phyloP scores from a whole-genome alignment of 371 early-diverging fungal genomes.

The Conidiobolus incongruus region DNA sequence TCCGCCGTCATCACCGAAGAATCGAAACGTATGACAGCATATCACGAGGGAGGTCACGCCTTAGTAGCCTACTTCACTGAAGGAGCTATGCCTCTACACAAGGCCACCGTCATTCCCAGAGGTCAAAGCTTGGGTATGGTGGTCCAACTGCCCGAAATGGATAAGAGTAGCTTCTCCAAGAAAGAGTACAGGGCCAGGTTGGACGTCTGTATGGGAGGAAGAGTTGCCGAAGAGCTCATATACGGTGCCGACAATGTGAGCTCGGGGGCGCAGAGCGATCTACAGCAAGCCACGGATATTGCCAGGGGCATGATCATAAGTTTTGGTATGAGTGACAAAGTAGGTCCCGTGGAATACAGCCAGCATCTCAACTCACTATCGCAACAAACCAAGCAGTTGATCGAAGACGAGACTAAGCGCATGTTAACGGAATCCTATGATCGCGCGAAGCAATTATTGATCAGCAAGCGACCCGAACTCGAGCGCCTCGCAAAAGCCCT shows the following conservation, averaged over 20 bases:
- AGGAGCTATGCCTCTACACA: conserved; percentile 91
- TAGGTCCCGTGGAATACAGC: conserved; percentile 16
- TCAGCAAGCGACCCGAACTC: conserved; percentile 55
- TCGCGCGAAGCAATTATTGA: conserved; percentile 47
- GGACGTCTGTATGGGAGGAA: conserved; percentile 94
- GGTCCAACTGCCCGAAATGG: conserved; percentile 87
- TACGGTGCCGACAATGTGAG: conserved; percentile 86
- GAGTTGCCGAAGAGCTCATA: conserved; percentile 87
- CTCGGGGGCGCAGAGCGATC: conserved; percentile 79
- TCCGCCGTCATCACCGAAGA: conserved; percentile 79
- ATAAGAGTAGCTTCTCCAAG: conserved; percentile 62
- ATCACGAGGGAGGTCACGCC: conserved; percentile 97
- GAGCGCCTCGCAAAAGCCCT: conserved; percentile 80
- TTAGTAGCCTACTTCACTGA: conserved; percentile 86
- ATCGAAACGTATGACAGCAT: conserved; percentile 72
- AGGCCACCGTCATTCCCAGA: conserved; percentile 95
- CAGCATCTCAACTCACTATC: conserved; percentile 45
- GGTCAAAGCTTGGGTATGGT: conserved; percentile 81
- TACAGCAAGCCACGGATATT: conserved; percentile 72
- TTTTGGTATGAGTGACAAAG: conserved; percentile 87
- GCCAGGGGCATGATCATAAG: conserved; percentile 80
- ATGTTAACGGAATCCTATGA: conserved; percentile 20
- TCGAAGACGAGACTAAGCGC: conserved; percentile 79
- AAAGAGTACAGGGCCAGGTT: conserved; percentile 70
- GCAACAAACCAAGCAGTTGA: conserved; percentile 40